Base-by-base conservation (phyloP, 768 basidiomycete genomes). In the Suillus variegatus region DNA sequence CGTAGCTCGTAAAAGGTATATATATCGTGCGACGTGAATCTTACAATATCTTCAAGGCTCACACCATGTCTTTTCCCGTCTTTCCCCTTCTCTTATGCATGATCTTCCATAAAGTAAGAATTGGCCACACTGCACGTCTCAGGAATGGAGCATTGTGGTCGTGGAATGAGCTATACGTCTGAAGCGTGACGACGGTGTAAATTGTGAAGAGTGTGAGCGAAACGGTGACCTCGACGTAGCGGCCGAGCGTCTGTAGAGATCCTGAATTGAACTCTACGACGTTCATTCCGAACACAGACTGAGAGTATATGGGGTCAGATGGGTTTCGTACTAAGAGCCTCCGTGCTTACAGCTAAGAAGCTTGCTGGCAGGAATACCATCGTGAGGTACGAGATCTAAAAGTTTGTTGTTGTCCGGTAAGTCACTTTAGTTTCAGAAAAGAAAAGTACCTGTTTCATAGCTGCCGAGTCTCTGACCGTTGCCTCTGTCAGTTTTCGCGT, bases 361-460 rank as follows among this genome's bases (percentile, higher is more conserved):
- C 82, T 81, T 2, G 85, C 82, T 0, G 88, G 88, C 10, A 88
- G 75, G 72, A 88, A 89, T 20, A 87, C 70, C 85, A 88, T 88
- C 0, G 86, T 85, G 2, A 89, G 74, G 65, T 86, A 87, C 0
- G 85, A 72, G 18, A 76, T 75, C 75, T 76, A 32, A 22, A 32
- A 22, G 10, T 4, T 32, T 1, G n/a, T 64, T 35, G 38, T n/a
- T 16, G 3, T 38, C 7, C 20, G 32, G 6, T 28, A 16, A 2
- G 22, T 1, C 72, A 25, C 79, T 78, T 62, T 80, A 81, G 64
- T 6, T 46, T 6, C 32, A 58, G n/a, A 35, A 8, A 52, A 1
- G 3, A 65, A 25, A 1, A 56, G 43, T 62, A 77, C 74, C 65
- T 73, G 77, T 66, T 78, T 79, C 72, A 78, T 79, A 2, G 78